Base-by-base conservation (phyloP, 768 basidiomycete genomes). In the Xerocomus potaroensis region DNA sequence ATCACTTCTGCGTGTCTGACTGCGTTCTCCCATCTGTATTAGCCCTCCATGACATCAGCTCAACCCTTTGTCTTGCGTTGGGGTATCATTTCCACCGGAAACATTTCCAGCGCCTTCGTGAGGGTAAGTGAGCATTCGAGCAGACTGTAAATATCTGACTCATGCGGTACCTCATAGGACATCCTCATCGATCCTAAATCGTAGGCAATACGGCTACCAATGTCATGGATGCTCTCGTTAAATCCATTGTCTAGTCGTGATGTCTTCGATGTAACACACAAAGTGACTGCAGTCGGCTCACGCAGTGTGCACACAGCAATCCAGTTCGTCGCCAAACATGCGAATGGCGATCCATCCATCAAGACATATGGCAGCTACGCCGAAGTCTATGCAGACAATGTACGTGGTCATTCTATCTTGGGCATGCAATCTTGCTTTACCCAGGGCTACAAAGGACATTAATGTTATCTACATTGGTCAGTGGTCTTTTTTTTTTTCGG, bases 11-110 rank as follows among this genome's bases (percentile, higher is more conserved):
- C n/a, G n/a, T n/a, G n/a, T n/a, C n/a, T n/a, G n/a, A 37, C 35
- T 23, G 35, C 21, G 22, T 11, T 22, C 39, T 27, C 18, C 53
- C 47, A 10, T 5, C 26, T n/a, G n/a, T n/a, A n/a, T n/a, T n/a
- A n/a, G n/a, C 10, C 48, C 9, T 8, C 22, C 30, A 57, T 66
- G 64, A 33, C 45, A 36, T 34, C 53, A 38, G n/a, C 47, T 30
- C 65, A 67, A 51, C 69, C 72, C 1, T 67, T 72, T 38, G 69
- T 69, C 15, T 64, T 91, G 44, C 79, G 79, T 45, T 92, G 91
- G 91, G 91, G 91, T 15, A 87, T 93, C 53, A 84, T 95, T 51
- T 87, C 89, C 11, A 91, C 90, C 2, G 89, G 88, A 24, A 60
- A 63, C 16, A 93, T 92, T 48, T 81, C 89, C 8, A 69, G 69